These are phyloP conservation scores for Cordyceps cateniannulata DNA, from an alignment of 2,329 filamentous ascomycete genomes.

Conservation along the genomic window DNA sequence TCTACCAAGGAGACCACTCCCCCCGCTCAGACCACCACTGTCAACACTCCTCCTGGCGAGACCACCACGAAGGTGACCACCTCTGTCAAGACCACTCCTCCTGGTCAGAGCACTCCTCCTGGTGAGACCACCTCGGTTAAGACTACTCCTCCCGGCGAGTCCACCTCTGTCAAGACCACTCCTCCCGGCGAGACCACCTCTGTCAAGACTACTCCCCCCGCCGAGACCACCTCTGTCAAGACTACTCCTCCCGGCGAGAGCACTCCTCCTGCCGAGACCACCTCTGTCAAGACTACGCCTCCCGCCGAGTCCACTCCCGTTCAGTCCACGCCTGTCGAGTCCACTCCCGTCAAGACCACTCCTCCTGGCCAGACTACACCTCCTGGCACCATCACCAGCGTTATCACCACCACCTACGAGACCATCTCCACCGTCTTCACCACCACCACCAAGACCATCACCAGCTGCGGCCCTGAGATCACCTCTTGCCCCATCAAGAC, in stretches of 20 bases:
- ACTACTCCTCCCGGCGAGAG: background rate
- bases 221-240: background rate
- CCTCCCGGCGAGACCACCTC: constrained; percentile 14
- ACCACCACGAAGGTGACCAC: constrained; percentile 3
- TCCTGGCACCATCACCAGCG: constrained; percentile 17
- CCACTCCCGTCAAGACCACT: constrained; percentile 8
- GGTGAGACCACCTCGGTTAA: background rate
- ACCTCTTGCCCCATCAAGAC: constrained; percentile 45
- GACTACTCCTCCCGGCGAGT: constrained; percentile 14
- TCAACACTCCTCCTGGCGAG: constrained; percentile 7
- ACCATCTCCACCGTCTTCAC: constrained; percentile 45
- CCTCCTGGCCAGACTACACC: constrained; percentile 16
- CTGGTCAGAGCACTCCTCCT: constrained; percentile 3
- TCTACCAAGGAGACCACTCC: constrained; percentile 6
- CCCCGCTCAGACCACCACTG: constrained; percentile 11
- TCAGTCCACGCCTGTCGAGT: background rate
- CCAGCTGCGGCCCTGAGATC: constrained; percentile 38
- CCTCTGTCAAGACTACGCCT: constrained; percentile 8
- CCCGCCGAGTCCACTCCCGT: constrained; percentile 13
- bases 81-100: background rate
- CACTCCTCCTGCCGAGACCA: constrained; percentile 7
- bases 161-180: constrained; percentile 10
- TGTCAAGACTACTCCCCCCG: constrained; percentile 10
- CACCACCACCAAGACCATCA: constrained; percentile 44
- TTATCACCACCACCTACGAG: constrained; percentile 30